Evolutionary conservation across 106 monocot genomes (phyloP), one percentile per base, ranked within the genome.

Genomic region (Acorus calamus): DNA sequence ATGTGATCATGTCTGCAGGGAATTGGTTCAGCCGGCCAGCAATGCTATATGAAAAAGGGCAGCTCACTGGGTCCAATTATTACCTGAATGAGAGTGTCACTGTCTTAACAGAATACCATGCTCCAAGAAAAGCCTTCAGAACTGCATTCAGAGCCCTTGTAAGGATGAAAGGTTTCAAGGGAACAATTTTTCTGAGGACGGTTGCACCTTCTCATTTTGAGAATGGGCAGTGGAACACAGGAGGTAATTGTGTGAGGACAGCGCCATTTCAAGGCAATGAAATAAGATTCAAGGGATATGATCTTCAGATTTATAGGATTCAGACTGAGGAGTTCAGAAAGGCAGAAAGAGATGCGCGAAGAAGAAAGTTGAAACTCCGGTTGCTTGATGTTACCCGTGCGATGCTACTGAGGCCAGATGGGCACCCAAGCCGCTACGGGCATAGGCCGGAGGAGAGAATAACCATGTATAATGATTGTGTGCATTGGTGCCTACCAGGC

Each of bases 331-430:
- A 62, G 48, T 49, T 71, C 42, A 41, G 41, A 11, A 48, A 53
- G 13, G 71, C 71, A 5, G 55, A 63, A 42, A 49, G 28, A n/a
- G 55, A 63, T 41, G 62, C 47, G 4, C 14, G 42, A 46, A 47
- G 14, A 43, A 62, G 48, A 43, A 63, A 63, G 7, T 41, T 63
- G 47, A 14, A 56, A 14, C 62, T 46, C 48, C 13, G 46, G 47
- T 6, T 63, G 13, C 4, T 71, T 2, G 71, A 71, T 10, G 9
- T 14, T 14, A 71, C 71, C 2, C 46, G 10, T 2, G 62, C 71
- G 3, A 71, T 62, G 71, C 4, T 71, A 9, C 63, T 55, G 4
- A 62, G 71, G 43, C 71, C 71, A 6, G 71, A 71, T 41, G 71
- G 62, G 10, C 62, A 71, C 10, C 71, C 71, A 4, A 63, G 55